Base-by-base conservation (phyloP, 805 yeast genomes). In the Zygosaccharomyces pseudorouxii region DNA sequence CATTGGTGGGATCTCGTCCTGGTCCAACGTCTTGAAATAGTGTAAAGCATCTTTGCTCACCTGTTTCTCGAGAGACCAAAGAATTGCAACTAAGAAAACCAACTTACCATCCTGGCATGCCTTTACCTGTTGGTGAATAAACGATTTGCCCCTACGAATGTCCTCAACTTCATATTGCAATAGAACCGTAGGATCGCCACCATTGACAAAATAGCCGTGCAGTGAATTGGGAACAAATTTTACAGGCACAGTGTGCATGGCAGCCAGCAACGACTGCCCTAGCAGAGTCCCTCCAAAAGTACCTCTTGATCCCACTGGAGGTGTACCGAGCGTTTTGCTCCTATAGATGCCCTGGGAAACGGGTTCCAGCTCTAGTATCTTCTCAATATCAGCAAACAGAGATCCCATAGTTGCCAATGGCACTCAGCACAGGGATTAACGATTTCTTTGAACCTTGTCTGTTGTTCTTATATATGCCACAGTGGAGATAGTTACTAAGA, bases 251-350 rank as follows among this genome's bases (percentile, higher is more conserved):
- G 80, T 75, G 44, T 74, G 70, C 30, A 81, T 68, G 2, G 84
- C 81, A 5, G 86, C 87, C 51, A 76, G 62, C 3, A 83, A 64
- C 2, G 88, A 70, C 56, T 84, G 89, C 0, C 86, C 86, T 14
- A 81, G 79, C 38, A 80, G 67, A 16, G 82, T 79, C 8, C 90
- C 89, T 2, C 89, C 89, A 67, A 82, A 84, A 0, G 83, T 78
- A 1, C 87, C 88, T 38, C 83, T 68, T 2, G 86, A 84, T 0
- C 79, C 76, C 5, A 68, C 70, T 2, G 81, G 81, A 3, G 77
- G 71, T 3, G 46, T 48, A 5, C 65, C 63, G 11, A 53, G 46
- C 41, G 52, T 37, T 19, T 47, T 51, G 3, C 65, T 61, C 6
- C 55, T 52, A 46, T 62, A 64, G 30, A 53, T 51, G 12, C 56